Base-by-base conservation (phyloP, 768 basidiomycete species). In the Tulasnella calospora region DNA sequence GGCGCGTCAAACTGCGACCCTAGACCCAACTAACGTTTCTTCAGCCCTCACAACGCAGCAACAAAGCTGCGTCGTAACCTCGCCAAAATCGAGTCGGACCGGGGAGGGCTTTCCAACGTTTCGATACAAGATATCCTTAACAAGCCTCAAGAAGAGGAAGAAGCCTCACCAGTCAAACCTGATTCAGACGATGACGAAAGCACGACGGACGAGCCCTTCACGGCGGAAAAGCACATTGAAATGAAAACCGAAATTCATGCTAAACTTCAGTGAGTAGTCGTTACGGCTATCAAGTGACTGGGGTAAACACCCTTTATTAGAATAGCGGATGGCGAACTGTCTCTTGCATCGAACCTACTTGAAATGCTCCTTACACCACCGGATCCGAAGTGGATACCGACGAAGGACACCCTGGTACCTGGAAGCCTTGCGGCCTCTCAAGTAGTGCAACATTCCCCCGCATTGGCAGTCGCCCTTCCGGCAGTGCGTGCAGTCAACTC, bases 81-180 rank as follows among this genome's bases (percentile, higher is more conserved):
- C 38, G 85, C 88, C 57, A 87, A 92, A 75, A 90, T 95, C 74
- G 92, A 94, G 79, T 79, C 85, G 35, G 94, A 95, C 82, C 89
- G 93, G 51, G 94, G 94, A 46, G 91, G 94, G 81, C 93, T 94
- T 81, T 93, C 94, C 81, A 91, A 94, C 9, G 38, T 80, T 38
- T 57, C 79, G 23, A 71, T 80, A 33, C 71, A 57, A 61, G 47
- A 70, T 35, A 33, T 79, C 21, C 57, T 67, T 23, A 55, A n/a
- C 35, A 47, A 76, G 27, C 83, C 85, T 33, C 83, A 81, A 9
- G 81, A 81, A 3, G 82, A 84, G 12, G 84, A 84, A 35, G 71
- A 33, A n/a, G 75, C 30, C 40, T 23, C 55, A 3, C 27, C 47
- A n/a, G 76, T 82, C 23, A 81, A 82, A 44, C 86, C 87, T 71